Base-by-base conservation (phyloP, 2,329 filamentous ascomycete species). In the Alternaria atra region DNA sequence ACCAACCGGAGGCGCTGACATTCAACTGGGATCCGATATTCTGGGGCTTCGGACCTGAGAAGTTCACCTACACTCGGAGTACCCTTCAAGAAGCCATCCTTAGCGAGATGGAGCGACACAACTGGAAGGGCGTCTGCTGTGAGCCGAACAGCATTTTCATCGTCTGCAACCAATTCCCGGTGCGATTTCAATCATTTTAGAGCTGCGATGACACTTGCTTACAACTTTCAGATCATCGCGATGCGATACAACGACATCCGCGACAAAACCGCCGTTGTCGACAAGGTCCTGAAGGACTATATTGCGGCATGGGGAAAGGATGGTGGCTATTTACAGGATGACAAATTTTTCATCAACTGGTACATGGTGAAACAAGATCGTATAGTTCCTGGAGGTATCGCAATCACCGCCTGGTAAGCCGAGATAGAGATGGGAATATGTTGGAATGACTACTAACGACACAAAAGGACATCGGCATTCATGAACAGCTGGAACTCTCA, bases 81-180 rank as follows among this genome's bases (percentile, higher is more conserved):
- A 71, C 60, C 23, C 64, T 82, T 46, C 79, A 82, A 60, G 55
- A 67, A 15, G 74, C 69, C 20, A 77, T 80, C 32, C 51, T 79
- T 20, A 52, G 60, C 17, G 71, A 80, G 61, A 81, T 82, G 78
- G 79, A 80, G 60, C 52, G 67, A 12, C 75, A 77, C 43, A 67
- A 66, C 0, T 82, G 79, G 79, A 62, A 80, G 2, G 79, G 80
- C 0, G 80, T 79, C 1, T 82, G 80, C 48, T 82, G 80, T 58
- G 81, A 82, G 66, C 81, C 80, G 2, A 83, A 82, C 64, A 66
- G 63, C 3, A 72, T 80, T 7, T 80, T 80, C 57, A 64, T 80
- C 5, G 75, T 80, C 44, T 82, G 80, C 67, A 82, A 82, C 61
- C 81, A 82, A 57, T 82, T 82, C 68, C 80, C 79, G 3, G 79